phyloP scores from a whole-genome alignment of 306 rosid genomes.

The Purshia tridentata region DNA sequence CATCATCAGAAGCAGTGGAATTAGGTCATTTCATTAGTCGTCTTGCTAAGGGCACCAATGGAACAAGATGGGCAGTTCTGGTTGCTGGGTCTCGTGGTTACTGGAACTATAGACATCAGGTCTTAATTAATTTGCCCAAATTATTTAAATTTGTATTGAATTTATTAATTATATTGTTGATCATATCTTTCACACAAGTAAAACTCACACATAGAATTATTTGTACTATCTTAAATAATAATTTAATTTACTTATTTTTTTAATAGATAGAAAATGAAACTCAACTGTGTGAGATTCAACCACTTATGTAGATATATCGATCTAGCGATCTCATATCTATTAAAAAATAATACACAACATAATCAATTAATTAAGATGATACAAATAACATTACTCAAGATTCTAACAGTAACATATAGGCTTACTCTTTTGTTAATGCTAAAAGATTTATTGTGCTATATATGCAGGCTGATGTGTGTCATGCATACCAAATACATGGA shows the following conservation, averaged over 20 bases:
- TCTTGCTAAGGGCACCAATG: constrained; percentile 7
- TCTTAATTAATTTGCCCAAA: not conserved
- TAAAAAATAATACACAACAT: too few species aligned
- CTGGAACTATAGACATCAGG: constrained; percentile 50
- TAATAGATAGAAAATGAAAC: too few species aligned
- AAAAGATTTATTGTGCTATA: not conserved
- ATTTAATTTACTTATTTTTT: too few species aligned
- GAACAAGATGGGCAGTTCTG: constrained; percentile 51
- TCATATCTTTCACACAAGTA: too few species aligned
- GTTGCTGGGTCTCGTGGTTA: constrained; percentile 47
- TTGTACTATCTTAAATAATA: too few species aligned
- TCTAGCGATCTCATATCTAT: too few species aligned
- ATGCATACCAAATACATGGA: constrained; percentile 60
- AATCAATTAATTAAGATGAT: too few species aligned
- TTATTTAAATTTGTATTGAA: not conserved
- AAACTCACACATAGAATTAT: too few species aligned
- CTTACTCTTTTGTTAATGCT: not conserved
- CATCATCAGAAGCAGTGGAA: not conserved
- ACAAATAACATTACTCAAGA: too few species aligned
- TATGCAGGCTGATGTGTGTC: constrained; percentile 54
- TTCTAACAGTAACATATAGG: not conserved
- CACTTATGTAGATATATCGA: too few species aligned
- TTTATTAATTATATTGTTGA: too few species aligned
- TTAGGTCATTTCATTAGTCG: not conserved
- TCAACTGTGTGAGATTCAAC: too few species aligned